Base-by-base conservation (phyloP, 2,329 filamentous ascomycete species). In the Ustilaginoidea virens region DNA sequence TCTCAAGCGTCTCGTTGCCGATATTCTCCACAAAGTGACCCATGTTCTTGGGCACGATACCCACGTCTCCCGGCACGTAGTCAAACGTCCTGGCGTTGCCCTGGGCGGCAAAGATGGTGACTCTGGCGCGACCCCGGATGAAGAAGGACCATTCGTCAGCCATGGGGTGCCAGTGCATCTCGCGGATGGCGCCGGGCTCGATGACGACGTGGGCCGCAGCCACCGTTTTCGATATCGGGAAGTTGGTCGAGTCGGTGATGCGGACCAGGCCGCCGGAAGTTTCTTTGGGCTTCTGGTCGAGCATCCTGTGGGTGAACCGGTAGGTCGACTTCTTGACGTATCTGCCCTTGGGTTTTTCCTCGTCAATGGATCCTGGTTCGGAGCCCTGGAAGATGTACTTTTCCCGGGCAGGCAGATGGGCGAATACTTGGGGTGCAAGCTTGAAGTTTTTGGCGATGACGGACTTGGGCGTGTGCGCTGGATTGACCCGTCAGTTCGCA, bases 141-240 rank as follows among this genome's bases (percentile, higher is more conserved):
- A 86, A 83, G 52, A 80, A 86, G 5, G 72, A 79, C 79, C 79
- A 86, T 49, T 85, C 79, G 43, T 85, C 80, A 9, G 77, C 77
- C 25, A 70, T 73, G 1, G 78, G 77, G 45, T 86, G 80, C 80
- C 80, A 86, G 56, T 86, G 80, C 63, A 86, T 82, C 54, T 83
- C 79, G 7, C 79, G 67, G 46, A 85, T 59, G 0, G 74, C 76
- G 10, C 76, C 76, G 0, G 79, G 78, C 37, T 77, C 59, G 35
- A 86, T 79, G 21, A 67, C 66, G 12, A 80, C 66, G 42, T 83
- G 66, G 1, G 77, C 80, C 1, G 79, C 78, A 0, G 79, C 76
- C 13, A 85, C 66, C 0, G 74, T 79, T 49, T 69, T 74, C 25
- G 78, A 80, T 35, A 83, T 66, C 17, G 72, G 70, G 46, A 87